These are phyloP conservation scores for Didymellaceae sp. DNA, from an alignment of 2,329 filamentous ascomycete genomes.

Conservation along the genomic window DNA sequence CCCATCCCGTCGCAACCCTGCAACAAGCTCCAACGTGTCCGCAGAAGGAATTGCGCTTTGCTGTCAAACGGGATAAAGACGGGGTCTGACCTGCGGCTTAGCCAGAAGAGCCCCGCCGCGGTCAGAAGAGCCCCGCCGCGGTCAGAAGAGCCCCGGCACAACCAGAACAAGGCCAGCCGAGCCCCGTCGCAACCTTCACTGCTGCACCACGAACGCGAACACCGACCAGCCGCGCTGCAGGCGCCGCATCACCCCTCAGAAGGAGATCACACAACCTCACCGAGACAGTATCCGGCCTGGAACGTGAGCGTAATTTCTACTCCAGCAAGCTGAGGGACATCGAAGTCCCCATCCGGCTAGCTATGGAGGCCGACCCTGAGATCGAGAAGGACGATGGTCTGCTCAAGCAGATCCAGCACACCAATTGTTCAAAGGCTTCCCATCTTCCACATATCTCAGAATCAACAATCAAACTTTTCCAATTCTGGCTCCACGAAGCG, in stretches of 20 bases:
- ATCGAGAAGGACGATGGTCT: constrained; percentile 93
- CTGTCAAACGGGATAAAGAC: too few species aligned
- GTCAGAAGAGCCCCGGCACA: constrained; percentile 55
- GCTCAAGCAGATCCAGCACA: constrained; percentile 94
- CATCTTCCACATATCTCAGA: constrained; percentile 19
- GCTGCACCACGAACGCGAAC: constrained; percentile 51
- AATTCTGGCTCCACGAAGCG: constrained; percentile 26
- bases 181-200: constrained; percentile 48
- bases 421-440: too few species aligned
- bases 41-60: too few species aligned
- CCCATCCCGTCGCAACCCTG: too few species aligned
- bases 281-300: constrained; percentile 92
- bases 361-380: constrained; percentile 89
- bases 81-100: too few species aligned
- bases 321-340: constrained; percentile 99
- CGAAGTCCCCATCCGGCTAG: constrained; percentile 90
- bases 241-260: constrained; percentile 75
- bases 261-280: constrained; percentile 89
- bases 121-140: constrained; percentile 57
- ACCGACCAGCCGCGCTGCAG: constrained; percentile 63
- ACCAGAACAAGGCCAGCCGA: too few species aligned
- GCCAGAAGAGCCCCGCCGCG: constrained; percentile 57
- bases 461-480: constrained; percentile 22
- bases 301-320: constrained; percentile 98
- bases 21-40: too few species aligned